These are phyloP conservation scores for Henckelia pumila DNA, from an alignment of 257 asterid species.

Conservation along the genomic window DNA sequence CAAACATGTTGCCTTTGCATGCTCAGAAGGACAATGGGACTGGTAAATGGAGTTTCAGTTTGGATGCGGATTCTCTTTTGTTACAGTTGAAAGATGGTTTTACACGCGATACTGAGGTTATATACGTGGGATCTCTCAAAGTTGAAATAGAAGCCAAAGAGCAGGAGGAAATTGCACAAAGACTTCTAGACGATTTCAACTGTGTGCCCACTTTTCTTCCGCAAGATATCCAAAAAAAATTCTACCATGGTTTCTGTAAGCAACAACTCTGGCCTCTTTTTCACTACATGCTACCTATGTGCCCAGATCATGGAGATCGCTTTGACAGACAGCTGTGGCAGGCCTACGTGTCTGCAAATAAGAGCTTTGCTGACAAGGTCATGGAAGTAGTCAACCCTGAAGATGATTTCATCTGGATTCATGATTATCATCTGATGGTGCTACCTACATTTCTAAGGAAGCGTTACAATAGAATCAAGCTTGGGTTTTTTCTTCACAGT, in stretches of 20 bases:
- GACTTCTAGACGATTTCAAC: constrained; percentile 67
- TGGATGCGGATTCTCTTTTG: constrained; percentile 72
- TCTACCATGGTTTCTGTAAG: constrained; percentile 83
- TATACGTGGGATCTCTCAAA: constrained; percentile 83
- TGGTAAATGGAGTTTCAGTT: constrained; percentile 63
- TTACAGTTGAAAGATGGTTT: constrained; percentile 85
- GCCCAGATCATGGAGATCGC: constrained; percentile 87
- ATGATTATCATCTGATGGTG: constrained; percentile 90
- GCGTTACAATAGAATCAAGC: constrained; percentile 73
- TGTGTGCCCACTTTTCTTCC: constrained; percentile 89
- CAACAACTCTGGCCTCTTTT: constrained; percentile 94
- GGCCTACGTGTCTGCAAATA: constrained; percentile 81
- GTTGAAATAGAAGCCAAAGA: constrained; percentile 68
- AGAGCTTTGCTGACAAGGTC: constrained; percentile 74
- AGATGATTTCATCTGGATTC: constrained; percentile 84
- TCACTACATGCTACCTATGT: constrained; percentile 94
- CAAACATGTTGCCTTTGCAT: constrained; percentile 77
- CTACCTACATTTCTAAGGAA: constrained; percentile 89
- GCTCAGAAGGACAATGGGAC: constrained; percentile 57
- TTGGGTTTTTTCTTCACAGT: constrained; percentile 89
- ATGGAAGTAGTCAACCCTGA: constrained; percentile 86
- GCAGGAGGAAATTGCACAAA: constrained; percentile 83
- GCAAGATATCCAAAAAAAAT: constrained; percentile 59
- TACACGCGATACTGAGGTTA: constrained; percentile 66
- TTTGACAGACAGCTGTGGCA: constrained; percentile 85